Percentiles rank a stretch among this genome's conserved stretches.
Conservation (phyloP, 495 filamentous ascomycete species). For the Aspergillus campestris region DNA sequence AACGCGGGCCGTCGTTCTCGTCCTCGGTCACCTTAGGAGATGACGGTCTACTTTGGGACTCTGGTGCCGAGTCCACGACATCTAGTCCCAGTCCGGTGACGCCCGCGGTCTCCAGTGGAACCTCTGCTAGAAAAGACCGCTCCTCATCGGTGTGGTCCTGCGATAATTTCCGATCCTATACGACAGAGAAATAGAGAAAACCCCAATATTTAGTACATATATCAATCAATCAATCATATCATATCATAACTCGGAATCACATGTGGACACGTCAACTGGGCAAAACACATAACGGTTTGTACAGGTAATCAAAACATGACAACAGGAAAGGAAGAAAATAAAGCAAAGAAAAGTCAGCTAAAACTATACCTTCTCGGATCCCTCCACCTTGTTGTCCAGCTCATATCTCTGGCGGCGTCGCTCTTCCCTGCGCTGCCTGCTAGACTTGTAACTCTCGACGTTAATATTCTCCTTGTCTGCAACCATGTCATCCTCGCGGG, state of each 20-base stretch:
- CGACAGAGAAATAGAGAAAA: conserved; percentile 24
- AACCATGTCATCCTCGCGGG: conserved; percentile 14
- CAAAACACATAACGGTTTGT: conserved; percentile 24
- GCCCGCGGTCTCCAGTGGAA: conserved; percentile 12
- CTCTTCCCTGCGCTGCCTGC: conserved; percentile 33
- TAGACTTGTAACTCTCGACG: conserved; percentile 28
- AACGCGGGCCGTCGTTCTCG: conserved; percentile 3
- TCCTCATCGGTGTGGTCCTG: conserved; percentile 23
- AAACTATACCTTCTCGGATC: conserved; percentile 41
- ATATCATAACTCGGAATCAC: conserved; percentile 6
- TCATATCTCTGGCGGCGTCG: conserved; percentile 32
- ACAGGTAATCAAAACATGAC: conserved; percentile 17
- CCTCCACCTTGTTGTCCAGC: conserved; percentile 19
- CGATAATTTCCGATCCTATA: conserved; percentile 30
- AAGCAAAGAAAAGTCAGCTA: conserved; percentile 25
- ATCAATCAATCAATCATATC: conserved; percentile 15
- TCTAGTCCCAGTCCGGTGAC: conserved; percentile 13
- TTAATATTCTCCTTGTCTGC: conserved; percentile 22
- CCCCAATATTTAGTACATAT: conserved; percentile 27
- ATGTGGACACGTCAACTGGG: conserved; percentile 11
- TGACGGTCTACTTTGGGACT: conserved; percentile 30
- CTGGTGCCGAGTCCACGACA: conserved; percentile 20
- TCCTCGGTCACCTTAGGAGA: conserved; percentile 21
- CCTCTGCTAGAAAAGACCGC: conserved; percentile 42
- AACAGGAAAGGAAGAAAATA: conserved; percentile 16